These are phyloP conservation scores for Scedosporium apiospermum DNA, from an alignment of 2,329 filamentous ascomycete species.

Conservation along the genomic window DNA sequence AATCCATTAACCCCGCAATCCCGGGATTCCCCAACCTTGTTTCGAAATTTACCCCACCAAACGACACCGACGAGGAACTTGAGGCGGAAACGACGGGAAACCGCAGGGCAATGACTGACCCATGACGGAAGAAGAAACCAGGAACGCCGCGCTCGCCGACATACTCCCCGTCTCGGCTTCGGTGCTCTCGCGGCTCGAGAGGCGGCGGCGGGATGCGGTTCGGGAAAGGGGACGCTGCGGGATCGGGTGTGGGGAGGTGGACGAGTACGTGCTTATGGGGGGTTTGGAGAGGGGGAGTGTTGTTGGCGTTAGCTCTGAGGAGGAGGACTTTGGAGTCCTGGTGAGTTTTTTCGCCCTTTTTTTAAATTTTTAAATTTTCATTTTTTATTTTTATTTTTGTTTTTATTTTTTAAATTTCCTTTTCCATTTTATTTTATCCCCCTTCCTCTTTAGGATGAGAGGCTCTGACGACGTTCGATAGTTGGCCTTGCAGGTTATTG, in stretches of 20 bases:
- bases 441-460: not conserved
- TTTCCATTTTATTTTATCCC: not conserved
- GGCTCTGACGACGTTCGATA: conserved; percentile 13
- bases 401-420: not conserved
- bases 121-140: not conserved
- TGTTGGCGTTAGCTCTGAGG: conserved; percentile 44
- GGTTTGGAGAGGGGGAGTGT: conserved; percentile 42
- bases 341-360: conserved; percentile 30
- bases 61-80: no score
- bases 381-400: conserved; percentile 2
- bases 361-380: no score
- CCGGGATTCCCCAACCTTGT: no score
- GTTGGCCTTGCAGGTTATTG: conserved; percentile 40
- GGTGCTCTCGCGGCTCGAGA: conserved; percentile 30
- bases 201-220: conserved; percentile 24
- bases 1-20: no score
- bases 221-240: conserved; percentile 19
- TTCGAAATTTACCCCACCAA: no score
- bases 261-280: conserved; percentile 36
- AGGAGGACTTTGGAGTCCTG: conserved; percentile 37
- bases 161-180: conserved; percentile 32
- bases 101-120: not conserved
- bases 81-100: no score
- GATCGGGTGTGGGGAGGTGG: conserved; percentile 39
- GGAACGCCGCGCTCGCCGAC: not conserved